Evolutionary conservation across 257 asterid genomes (phyloP).

Genomic region (Nicotiana tomentosiformis): DNA sequence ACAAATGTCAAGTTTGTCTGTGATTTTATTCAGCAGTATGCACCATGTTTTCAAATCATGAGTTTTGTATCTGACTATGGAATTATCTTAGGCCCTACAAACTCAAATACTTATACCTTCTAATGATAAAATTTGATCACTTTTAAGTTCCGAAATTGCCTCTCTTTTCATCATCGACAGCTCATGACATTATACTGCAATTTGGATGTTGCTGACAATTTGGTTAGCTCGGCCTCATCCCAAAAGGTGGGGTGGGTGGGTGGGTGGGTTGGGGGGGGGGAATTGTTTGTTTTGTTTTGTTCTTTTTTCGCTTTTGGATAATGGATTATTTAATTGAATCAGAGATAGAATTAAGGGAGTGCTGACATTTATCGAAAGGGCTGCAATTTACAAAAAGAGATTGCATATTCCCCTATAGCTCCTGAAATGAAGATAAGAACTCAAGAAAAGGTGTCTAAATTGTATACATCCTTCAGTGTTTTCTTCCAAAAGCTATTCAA

Average conservation of each 20-base stretch:
- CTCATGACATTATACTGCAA: background rate
- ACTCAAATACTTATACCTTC: background rate
- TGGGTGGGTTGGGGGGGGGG: background rate
- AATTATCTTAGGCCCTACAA: background rate
- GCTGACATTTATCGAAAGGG: background rate
- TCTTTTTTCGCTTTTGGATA: background rate
- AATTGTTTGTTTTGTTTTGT: background rate
- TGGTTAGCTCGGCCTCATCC: background rate
- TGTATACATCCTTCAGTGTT: background rate
- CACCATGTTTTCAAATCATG: background rate
- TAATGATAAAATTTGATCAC: background rate
- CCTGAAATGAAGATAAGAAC: background rate
- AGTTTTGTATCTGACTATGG: background rate
- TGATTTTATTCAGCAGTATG: background rate
- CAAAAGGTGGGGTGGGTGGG: background rate
- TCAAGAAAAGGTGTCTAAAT: background rate
- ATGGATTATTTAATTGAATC: background rate
- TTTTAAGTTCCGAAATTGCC: background rate
- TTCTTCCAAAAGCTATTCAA: background rate
- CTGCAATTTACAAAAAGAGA: background rate
- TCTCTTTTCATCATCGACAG: background rate
- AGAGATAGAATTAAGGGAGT: background rate
- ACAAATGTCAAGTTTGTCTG: background rate
- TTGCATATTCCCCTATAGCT: background rate
- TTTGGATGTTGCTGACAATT: background rate